Conservation (phyloP, 164 flowering plant genomes). For the Nelumbo lutea region DNA sequence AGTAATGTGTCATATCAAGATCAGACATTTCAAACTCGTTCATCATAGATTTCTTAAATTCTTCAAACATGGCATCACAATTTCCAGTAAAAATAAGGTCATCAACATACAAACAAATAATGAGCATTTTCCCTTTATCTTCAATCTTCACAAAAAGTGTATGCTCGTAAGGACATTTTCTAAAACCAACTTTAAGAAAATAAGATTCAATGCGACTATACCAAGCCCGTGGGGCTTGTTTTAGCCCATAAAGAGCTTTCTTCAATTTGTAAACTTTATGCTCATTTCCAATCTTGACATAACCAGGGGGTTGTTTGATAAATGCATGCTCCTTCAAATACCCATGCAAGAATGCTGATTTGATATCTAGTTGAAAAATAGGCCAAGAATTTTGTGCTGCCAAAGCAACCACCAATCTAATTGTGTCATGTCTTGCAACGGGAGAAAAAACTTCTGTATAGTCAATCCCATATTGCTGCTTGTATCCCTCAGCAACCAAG, state of each 20-base stretch:
- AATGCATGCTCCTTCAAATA: conserved; percentile 8
- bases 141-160: conserved; percentile 1
- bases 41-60: conserved; percentile 8
- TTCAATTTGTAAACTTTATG: conserved; percentile 6
- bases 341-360: conserved; percentile 8
- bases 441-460: conserved; percentile 12
- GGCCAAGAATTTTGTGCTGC: conserved; percentile 10
- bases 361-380: conserved; percentile 11
- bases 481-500: conserved; percentile 9
- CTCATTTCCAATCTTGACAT: conserved; percentile 1
- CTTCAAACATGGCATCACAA: conserved; percentile 4
- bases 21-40: neutral
- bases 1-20: conserved; percentile 4
- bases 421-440: too few species aligned
- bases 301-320: conserved; percentile 5
- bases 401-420: too few species aligned
- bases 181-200: neutral
- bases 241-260: too few species aligned
- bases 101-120: conserved; percentile 6
- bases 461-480: conserved; percentile 1
- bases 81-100: conserved; percentile 9
- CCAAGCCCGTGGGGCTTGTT: too few species aligned
- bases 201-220: conserved; percentile 3
- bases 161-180: too few species aligned
- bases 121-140: neutral